Conservation (phyloP, 75 land plant species). For the Picea glauca region DNA sequence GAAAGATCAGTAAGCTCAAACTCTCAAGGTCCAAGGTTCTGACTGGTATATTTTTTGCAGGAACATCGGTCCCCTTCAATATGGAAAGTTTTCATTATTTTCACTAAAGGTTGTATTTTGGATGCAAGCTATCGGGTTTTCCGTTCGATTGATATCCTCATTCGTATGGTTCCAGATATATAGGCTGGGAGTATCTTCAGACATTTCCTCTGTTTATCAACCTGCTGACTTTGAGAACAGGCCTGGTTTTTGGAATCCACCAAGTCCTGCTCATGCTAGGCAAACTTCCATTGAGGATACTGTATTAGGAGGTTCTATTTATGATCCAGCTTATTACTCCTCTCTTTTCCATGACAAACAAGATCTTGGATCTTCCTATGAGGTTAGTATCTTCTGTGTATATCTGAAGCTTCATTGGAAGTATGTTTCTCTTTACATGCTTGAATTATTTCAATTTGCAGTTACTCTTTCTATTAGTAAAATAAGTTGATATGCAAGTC, state of each 20-base stretch:
- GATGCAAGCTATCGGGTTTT: slow-evolving; percentile 81
- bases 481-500: background rate
- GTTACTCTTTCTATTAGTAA: background rate
- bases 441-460: background rate
- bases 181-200: slow-evolving; percentile 62
- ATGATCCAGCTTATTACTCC: slow-evolving; percentile 77
- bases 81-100: slow-evolving; percentile 43
- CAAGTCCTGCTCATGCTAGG: slow-evolving; percentile 27
- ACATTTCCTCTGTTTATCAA: slow-evolving; percentile 21
- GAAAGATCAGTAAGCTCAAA: too few relatives aligned
- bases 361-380: slow-evolving; percentile 12
- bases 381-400: slow-evolving; percentile 29
- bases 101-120: slow-evolving; percentile 62
- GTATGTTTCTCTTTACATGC: background rate
- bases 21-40: too few relatives aligned
- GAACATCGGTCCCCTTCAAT: slow-evolving; percentile 38
- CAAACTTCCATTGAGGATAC: slow-evolving; percentile 31
- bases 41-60: slow-evolving; percentile 24
- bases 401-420: background rate
- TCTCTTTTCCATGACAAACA: slow-evolving; percentile 63
- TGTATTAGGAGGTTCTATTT: slow-evolving; percentile 82
- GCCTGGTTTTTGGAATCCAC: slow-evolving; percentile 45
- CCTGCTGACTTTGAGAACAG: slow-evolving; percentile 57
- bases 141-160: slow-evolving; percentile 69
- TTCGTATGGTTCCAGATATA: slow-evolving; percentile 94